Conservation (phyloP, 306 rosid species). For the Potentilla sterilis region DNA sequence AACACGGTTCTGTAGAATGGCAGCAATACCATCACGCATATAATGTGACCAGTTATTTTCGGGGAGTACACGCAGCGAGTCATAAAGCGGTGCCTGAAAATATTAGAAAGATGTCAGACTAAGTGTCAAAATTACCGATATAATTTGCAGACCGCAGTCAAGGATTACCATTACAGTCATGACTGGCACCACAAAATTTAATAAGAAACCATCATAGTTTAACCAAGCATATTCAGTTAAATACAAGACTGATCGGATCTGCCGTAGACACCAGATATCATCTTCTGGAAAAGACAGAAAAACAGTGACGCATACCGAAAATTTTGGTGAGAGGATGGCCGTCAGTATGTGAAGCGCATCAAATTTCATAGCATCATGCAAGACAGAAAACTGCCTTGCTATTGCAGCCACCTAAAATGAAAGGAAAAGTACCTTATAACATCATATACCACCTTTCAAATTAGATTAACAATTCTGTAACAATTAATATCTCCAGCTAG, state of each 20-base stretch:
- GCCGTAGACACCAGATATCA: too few species aligned
- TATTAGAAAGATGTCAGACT: conserved; percentile 19
- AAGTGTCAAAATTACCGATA: conserved; percentile 2
- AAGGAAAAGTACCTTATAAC: conserved; percentile 12
- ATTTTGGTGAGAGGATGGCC: conserved; percentile 53
- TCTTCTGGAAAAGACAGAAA: not conserved
- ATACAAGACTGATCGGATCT: too few species aligned
- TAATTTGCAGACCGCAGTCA: conserved; percentile 1
- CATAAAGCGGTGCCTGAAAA: conserved; percentile 53
- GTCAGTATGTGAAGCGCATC: conserved; percentile 76
- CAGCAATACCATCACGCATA: conserved; percentile 69
- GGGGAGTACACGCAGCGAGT: conserved; percentile 48
- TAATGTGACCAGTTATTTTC: conserved; percentile 52
- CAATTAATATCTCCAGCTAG: not conserved
- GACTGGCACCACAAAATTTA: not conserved
- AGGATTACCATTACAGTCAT: conserved; percentile 7
- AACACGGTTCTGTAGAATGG: conserved; percentile 82
- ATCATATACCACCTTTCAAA: conserved; percentile 5
- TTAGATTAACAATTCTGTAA: not conserved
- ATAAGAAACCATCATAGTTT: conserved; percentile 10
- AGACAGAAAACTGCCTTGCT: conserved; percentile 71
- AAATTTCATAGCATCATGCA: conserved; percentile 73
- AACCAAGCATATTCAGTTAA: conserved; percentile 3
- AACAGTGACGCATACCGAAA: conserved; percentile 48
- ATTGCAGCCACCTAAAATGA: conserved; percentile 52